phyloP scores from a whole-genome alignment of 352 stramenopile species.

The Phytophthora lateralis region DNA sequence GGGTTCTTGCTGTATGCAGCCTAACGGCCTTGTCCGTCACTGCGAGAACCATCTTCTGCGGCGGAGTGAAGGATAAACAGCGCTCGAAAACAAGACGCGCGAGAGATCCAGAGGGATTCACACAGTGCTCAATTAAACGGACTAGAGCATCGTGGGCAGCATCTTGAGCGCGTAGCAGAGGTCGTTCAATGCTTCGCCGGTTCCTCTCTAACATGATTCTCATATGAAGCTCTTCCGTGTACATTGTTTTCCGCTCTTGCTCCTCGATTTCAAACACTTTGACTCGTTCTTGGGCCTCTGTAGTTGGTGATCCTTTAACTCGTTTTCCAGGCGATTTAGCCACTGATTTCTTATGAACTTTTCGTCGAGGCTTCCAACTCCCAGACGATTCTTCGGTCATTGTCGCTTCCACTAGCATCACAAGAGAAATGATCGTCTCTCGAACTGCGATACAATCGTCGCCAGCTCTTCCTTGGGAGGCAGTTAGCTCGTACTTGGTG shows the following conservation, averaged over 20 bases:
- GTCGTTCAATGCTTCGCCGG: constrained; percentile 45
- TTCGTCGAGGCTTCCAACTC: constrained; percentile 10
- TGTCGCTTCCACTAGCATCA: constrained; percentile 29
- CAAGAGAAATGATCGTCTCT: constrained; percentile 19
- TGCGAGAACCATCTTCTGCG: constrained; percentile 47
- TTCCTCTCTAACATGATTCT: constrained; percentile 53
- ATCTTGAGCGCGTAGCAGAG: constrained; percentile 55
- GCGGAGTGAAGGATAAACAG: constrained; percentile 42
- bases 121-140: constrained; percentile 55
- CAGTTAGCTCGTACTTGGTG: constrained; percentile 18
- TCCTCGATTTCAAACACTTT: constrained; percentile 56
- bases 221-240: constrained; percentile 52
- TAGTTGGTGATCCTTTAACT: constrained; percentile 4
- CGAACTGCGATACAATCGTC: constrained; percentile 2
- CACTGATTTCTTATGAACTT: constrained; percentile 23
- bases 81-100: constrained; percentile 53
- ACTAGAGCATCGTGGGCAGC: constrained; percentile 52
- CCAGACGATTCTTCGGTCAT: not conserved
- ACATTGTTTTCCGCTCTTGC: constrained; percentile 47
- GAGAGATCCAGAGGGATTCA: constrained; percentile 53
- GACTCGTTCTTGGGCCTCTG: constrained; percentile 23
- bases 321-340: constrained; percentile 8
- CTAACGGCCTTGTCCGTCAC: constrained; percentile 14
- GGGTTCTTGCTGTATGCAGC: constrained; percentile 3
- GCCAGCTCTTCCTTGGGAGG: not conserved